These are phyloP conservation scores for Rhipidocladum racemiflorum DNA, from an alignment of 176 grass and related monocot species.

Conservation along the genomic window DNA sequence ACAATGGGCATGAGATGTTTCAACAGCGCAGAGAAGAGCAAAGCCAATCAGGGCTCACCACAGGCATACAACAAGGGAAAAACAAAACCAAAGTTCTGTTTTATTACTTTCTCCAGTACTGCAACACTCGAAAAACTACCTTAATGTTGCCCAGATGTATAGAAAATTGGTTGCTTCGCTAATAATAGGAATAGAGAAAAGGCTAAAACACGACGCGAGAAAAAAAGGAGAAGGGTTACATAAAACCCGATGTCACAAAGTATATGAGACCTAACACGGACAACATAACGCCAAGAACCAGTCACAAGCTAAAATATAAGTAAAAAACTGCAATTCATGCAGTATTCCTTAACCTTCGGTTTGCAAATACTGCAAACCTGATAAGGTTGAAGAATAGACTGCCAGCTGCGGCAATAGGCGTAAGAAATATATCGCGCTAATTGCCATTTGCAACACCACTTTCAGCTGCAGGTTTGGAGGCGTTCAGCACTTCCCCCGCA, in stretches of 20 bases:
- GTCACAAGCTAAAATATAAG: constrained; percentile 16
- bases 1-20: neutral
- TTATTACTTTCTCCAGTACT: constrained; percentile 42
- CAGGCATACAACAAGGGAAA: neutral
- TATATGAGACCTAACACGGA: constrained; percentile 25
- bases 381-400: neutral
- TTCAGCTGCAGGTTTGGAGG: constrained; percentile 41
- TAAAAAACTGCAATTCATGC: neutral
- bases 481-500: constrained; percentile 1
- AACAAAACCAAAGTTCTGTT: constrained; percentile 24
- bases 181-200: constrained; percentile 28
- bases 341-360: neutral
- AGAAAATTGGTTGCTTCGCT: constrained; percentile 19
- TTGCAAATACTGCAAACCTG: constrained; percentile 26
- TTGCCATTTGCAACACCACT: constrained; percentile 35
- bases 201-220: neutral
- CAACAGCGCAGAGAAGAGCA: neutral
- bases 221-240: constrained; percentile 9
- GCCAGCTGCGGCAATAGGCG: constrained; percentile 4
- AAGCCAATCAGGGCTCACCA: neutral
- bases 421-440: constrained; percentile 36
- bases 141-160: constrained; percentile 30
- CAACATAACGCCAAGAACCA: constrained; percentile 13
- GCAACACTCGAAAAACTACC: constrained; percentile 2
- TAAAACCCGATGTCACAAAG: constrained; percentile 28